A percentile compares a stretch with the other conserved stretches of the same genome.
phyloP scores from a whole-genome alignment of 495 filamentous ascomycete species.

The Letharia columbiana region DNA sequence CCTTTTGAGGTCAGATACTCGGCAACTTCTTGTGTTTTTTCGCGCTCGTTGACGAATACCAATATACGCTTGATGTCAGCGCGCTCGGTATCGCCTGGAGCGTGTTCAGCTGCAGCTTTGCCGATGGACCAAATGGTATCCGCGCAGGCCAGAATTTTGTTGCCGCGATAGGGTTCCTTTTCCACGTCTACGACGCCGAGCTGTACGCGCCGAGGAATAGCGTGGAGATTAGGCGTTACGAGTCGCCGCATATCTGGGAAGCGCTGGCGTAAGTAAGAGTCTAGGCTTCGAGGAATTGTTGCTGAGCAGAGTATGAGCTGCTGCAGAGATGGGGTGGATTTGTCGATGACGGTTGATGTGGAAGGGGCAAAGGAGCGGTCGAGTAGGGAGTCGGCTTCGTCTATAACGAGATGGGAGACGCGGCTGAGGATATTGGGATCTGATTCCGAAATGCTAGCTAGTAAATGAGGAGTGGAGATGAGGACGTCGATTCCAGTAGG shows the following conservation, averaged over 20 bases:
- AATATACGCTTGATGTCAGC: constrained; percentile 75
- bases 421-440: constrained; percentile 84
- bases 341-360: constrained; percentile 72
- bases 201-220: constrained; percentile 89
- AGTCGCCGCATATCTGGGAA: constrained; percentile 78
- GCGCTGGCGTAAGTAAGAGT: constrained; percentile 66
- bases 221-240: constrained; percentile 89
- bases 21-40: constrained; percentile 72
- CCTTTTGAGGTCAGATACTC: constrained; percentile 73
- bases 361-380: constrained; percentile 82
- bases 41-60: constrained; percentile 96
- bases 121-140: constrained; percentile 91
- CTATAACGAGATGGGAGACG: constrained; percentile 77
- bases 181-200: constrained; percentile 87
- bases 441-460: constrained; percentile 71
- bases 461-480: constrained; percentile 79
- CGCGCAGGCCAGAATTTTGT: constrained; percentile 83
- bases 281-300: constrained; percentile 83
- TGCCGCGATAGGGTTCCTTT: constrained; percentile 81
- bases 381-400: constrained; percentile 92
- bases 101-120: constrained; percentile 47
- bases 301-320: constrained; percentile 95
- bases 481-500: constrained; percentile 77
- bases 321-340: constrained; percentile 63
- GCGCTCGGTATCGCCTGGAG: constrained; percentile 26